phyloP scores from a whole-genome alignment of 305 asterid species.

The Fraxinus baroniana region DNA sequence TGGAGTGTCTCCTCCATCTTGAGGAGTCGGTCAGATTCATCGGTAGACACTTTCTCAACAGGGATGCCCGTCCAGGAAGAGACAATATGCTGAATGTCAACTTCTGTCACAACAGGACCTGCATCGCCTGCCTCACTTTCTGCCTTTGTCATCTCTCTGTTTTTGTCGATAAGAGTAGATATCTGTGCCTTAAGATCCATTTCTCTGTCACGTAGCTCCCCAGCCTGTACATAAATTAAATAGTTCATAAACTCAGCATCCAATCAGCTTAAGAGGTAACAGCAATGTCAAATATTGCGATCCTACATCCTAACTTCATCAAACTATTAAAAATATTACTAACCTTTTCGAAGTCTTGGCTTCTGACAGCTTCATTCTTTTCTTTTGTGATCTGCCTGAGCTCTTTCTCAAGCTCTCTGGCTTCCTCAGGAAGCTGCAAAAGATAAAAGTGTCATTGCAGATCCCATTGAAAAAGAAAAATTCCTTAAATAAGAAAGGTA shows the following conservation, averaged over 20 bases:
- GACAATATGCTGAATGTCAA: conserved; percentile 91
- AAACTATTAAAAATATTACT: not conserved
- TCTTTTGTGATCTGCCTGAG: conserved; percentile 92
- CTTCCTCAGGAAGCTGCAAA: conserved; percentile 93
- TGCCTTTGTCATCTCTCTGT: conserved; percentile 92
- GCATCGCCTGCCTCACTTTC: conserved; percentile 81
- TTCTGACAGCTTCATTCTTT: conserved; percentile 87
- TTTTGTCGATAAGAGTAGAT: conserved; percentile 70
- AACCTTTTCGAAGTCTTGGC: conserved; percentile 96
- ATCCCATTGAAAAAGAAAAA: not conserved
- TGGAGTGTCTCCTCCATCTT: conserved; percentile 98
- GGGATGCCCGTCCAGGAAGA: conserved; percentile 98
- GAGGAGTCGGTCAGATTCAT: conserved; percentile 91
- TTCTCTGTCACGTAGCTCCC: conserved; percentile 89
- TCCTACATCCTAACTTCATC: not conserved
- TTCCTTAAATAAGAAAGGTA: conserved; percentile 17
- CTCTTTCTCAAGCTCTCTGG: conserved; percentile 94
- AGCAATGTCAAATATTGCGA: not conserved
- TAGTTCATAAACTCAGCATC: not conserved
- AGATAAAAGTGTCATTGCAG: conserved; percentile 22
- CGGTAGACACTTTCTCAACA: conserved; percentile 85
- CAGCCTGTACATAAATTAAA: conserved; percentile 55
- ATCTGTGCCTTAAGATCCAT: conserved; percentile 95
- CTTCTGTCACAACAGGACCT: conserved; percentile 86
- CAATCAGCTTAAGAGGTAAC: not conserved